Conservation (phyloP, 2,329 filamentous ascomycete genomes). For the Amylocarpus encephaloides region DNA sequence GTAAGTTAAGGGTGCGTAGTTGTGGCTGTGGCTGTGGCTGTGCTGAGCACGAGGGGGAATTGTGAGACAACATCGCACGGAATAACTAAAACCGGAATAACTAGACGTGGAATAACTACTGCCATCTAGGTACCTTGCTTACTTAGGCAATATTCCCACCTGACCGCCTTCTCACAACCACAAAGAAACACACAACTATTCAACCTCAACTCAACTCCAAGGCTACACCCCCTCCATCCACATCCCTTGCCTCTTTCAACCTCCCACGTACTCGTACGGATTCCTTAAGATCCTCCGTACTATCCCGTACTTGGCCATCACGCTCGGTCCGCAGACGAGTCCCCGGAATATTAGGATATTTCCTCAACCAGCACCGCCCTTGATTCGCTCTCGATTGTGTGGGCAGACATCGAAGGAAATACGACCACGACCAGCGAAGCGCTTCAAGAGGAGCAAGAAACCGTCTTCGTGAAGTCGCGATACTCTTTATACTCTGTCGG, state of each 20-base stretch:
- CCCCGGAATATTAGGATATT: conserved; percentile 15
- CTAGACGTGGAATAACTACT: too few species aligned
- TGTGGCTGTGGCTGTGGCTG: neutral
- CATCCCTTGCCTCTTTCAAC: neutral
- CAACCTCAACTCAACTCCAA: too few species aligned
- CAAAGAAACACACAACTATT: too few species aligned
- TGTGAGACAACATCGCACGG: neutral
- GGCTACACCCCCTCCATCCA: neutral
- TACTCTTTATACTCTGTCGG: neutral
- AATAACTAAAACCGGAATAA: neutral
- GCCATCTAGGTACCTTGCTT: too few species aligned
- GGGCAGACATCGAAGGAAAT: neutral
- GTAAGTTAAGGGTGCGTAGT: too few species aligned
- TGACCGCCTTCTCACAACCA: too few species aligned
- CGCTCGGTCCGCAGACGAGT: conserved; percentile 10
- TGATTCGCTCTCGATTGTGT: neutral
- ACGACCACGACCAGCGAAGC: neutral
- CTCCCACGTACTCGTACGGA: too few species aligned
- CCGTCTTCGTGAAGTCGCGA: neutral
- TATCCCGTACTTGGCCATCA: conserved; percentile 2
- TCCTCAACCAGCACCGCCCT: neutral
- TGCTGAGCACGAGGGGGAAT: neutral
- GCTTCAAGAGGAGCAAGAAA: neutral
- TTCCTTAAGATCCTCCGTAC: too few species aligned
- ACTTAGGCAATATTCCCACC: too few species aligned